Percentiles rank a stretch among this genome's conserved stretches.
Evolutionary conservation across 169 alveolate species (phyloP).

Genomic region (Plasmodium blacklocki): DNA sequence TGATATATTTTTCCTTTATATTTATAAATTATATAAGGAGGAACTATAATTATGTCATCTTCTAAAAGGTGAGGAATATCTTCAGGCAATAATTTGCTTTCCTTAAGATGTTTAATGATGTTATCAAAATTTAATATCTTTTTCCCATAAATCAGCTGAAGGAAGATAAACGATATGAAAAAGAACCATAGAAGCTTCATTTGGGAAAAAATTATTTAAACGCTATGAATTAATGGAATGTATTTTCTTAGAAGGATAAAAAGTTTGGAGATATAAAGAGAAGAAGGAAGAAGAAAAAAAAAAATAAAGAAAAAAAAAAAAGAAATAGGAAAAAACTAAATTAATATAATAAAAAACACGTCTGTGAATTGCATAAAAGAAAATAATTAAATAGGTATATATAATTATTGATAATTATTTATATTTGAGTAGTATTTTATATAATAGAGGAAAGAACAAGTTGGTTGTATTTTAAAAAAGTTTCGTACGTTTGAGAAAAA

Average conservation of each 20-base stretch:
- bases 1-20: slow-evolving; percentile 41
- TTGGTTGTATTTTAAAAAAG: no score
- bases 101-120: slow-evolving; percentile 45
- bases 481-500: no score
- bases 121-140: slow-evolving; percentile 22
- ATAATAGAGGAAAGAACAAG: no score
- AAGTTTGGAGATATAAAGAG: no score
- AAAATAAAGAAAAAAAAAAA: neutral
- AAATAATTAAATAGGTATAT: no score
- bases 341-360: no score
- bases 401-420: no score
- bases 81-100: slow-evolving; percentile 26
- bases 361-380: no score
- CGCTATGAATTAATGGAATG: neutral
- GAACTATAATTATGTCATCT: slow-evolving; percentile 13
- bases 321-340: no score
- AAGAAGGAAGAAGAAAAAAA: neutral
- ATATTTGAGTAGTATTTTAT: no score
- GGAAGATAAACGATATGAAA: neutral
- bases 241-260: neutral
- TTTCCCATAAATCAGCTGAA: neutral
- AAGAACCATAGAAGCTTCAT: slow-evolving; percentile 14
- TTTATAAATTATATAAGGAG: slow-evolving; percentile 59
- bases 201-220: neutral
- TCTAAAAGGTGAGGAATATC: slow-evolving; percentile 30